A percentile compares a stretch with the other conserved stretches of the same genome.
These are phyloP conservation scores for Populus tremula DNA, from an alignment of 345 rosid species.

Conservation along the genomic window DNA sequence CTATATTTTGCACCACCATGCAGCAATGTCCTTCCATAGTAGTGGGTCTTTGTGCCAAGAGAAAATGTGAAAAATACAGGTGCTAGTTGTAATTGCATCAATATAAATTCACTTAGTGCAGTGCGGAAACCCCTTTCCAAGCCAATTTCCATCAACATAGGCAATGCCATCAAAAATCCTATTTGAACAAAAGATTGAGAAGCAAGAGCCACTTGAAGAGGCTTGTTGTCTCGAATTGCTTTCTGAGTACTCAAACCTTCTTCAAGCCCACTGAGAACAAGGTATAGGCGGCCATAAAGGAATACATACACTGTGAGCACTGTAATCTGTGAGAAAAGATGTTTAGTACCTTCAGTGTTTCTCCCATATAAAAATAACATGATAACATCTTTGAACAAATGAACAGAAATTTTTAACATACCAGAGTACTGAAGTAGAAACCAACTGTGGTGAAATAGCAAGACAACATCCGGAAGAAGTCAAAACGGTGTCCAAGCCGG, in stretches of 20 bases:
- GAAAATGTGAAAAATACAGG: conserved; percentile 98
- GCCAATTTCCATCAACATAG: conserved; percentile 99
- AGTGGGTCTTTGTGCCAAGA: conserved; percentile 97
- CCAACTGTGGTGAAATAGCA: conserved; percentile 98
- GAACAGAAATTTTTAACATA: conserved; percentile 23
- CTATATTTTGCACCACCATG: conserved; percentile 99
- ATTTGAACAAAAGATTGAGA: conserved; percentile 98
- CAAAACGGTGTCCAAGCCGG: conserved; percentile 98
- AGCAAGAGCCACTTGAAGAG: conserved; percentile 98
- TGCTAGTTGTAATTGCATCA: conserved; percentile 95
- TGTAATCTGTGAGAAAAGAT: conserved; percentile 63
- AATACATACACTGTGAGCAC: conserved; percentile 95
- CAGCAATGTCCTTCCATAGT: conserved; percentile 90
- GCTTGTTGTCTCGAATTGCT: conserved; percentile 83
- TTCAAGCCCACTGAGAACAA: conserved; percentile 95
- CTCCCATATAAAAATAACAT: neutral
- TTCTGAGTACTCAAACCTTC: conserved; percentile 62
- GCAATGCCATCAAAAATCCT: conserved; percentile 92
- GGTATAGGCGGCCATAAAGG: conserved; percentile 98
- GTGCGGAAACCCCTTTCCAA: conserved; percentile 94
- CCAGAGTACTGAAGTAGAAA: conserved; percentile 97
- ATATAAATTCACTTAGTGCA: conserved; percentile 86
- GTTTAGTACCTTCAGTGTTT: conserved; percentile 4
- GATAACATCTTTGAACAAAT: conserved; percentile 5
- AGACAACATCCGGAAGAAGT: conserved; percentile 94